Base-by-base conservation (phyloP, 805 yeast genomes). In the Metschnikowia vanudenii region DNA sequence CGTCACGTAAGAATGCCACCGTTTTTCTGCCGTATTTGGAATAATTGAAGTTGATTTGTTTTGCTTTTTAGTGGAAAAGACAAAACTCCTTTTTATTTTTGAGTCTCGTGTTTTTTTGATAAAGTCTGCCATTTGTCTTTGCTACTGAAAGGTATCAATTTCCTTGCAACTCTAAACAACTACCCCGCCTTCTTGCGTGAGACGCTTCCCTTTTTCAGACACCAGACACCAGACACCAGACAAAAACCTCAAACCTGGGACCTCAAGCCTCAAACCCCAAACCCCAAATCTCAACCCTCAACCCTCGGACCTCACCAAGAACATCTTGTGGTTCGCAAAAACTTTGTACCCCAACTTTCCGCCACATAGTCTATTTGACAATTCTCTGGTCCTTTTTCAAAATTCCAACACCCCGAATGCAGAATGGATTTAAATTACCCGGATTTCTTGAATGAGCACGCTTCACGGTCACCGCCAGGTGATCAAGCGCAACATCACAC, bases 391-490 rank as follows among this genome's bases (percentile, higher is more conserved):
- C n/a, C 32, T 17, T 20, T 40, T 30, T 26, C 28, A 26, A 26
- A 26, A 26, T 12, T 7, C 28, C 28, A 5, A 8, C 28, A 9
- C 12, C 19, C 4, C 40, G 35, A 12, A 38, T 43, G 47, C 47
- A 43, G 30, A 19, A 65, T 65, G 69, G 61, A 57, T 53, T 59
- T 67, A 50, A 62, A 65, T 41, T 66, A 67, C 55, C 71, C 73
- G 37, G 69, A 68, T 42, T 67, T 69, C 51, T 59, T 68, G 41
- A 52, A 44, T 39, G 47, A 39, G 13, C 17, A 24, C 5, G 22
- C 37, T 10, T n/a, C 40, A 3, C 19, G 17, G 7, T 19, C 47
- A 39, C 37, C 39, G 26, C 19, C 39, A 10, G 33, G n/a, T 3
- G 43, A 20, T 4, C 20, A 17, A 19, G 12, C 45, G 3, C 44